Conservation (phyloP, 2,329 filamentous ascomycete species). For the Phyllosticta capitalensis region DNA sequence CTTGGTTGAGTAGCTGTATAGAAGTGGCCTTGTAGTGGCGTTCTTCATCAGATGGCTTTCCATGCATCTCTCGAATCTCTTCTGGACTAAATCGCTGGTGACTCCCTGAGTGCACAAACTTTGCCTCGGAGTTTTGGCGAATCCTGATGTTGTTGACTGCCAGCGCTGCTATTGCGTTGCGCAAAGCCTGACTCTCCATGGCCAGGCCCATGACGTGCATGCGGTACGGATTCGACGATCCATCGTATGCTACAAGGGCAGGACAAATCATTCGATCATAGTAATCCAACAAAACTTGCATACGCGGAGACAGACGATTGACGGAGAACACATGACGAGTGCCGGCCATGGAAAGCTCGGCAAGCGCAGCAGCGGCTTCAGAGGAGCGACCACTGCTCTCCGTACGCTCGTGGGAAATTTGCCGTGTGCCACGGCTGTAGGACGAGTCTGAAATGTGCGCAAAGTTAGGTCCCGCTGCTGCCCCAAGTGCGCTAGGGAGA, state of each 20-base stretch:
- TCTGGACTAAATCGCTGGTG: slow-evolving; percentile 28
- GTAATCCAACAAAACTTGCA: slow-evolving; percentile 86
- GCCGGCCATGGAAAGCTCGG: not conserved
- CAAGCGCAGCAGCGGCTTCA: slow-evolving; percentile 1
- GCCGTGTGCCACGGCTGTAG: slow-evolving; percentile 18
- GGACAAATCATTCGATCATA: slow-evolving; percentile 89
- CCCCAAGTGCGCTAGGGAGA: slow-evolving; percentile 13
- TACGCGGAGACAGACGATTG: slow-evolving; percentile 54
- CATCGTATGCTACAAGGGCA: slow-evolving; percentile 84
- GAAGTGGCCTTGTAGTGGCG: slow-evolving; percentile 77
- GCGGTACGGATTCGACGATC: slow-evolving; percentile 74
- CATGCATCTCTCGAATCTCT: slow-evolving; percentile 31
- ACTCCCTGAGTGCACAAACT: slow-evolving; percentile 23
- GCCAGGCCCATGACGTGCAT: slow-evolving; percentile 73
- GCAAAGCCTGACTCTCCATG: slow-evolving; percentile 68
- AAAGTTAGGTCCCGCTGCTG: slow-evolving; percentile 10
- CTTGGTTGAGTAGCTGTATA: slow-evolving; percentile 72
- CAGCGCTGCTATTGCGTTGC: slow-evolving; percentile 83
- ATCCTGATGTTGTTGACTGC: slow-evolving; percentile 85
- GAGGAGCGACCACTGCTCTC: slow-evolving; percentile 13
- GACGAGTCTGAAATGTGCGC: slow-evolving; percentile 24
- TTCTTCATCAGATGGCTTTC: slow-evolving; percentile 62
- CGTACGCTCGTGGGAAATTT: slow-evolving; percentile 1
- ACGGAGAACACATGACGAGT: not conserved
- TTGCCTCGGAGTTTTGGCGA: slow-evolving; percentile 54